A percentile compares a stretch with the other conserved stretches of the same genome.
Evolutionary conservation across 331 rosid species (phyloP).

Genomic region (Malus hybrid): DNA sequence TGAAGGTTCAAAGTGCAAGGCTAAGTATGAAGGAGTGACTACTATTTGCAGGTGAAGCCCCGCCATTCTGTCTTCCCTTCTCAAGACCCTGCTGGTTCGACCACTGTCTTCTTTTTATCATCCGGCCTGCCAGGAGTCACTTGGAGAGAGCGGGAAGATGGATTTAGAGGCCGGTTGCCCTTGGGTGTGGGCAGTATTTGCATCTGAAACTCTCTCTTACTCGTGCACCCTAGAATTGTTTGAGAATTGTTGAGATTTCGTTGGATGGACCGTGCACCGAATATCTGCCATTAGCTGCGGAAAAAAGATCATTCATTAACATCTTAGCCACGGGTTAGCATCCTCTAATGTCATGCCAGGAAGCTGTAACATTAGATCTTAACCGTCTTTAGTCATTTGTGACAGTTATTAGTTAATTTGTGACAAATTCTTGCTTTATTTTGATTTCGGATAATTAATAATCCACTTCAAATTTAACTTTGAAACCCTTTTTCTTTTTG

Average conservation of each 20-base stretch:
- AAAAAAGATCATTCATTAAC: neutral
- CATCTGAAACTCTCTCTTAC: neutral
- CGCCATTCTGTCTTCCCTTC: neutral
- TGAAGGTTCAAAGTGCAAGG: conserved; percentile 92
- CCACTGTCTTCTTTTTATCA: neutral
- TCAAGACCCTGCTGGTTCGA: neutral
- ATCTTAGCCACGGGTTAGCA: neutral
- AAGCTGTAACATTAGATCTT: neutral
- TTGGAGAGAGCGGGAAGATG: neutral
- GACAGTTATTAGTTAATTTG: neutral
- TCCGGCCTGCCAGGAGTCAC: neutral
- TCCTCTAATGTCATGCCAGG: neutral
- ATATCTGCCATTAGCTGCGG: neutral
- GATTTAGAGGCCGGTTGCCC: neutral
- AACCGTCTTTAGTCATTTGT: neutral
- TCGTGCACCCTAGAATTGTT: neutral
- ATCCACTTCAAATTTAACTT: neutral
- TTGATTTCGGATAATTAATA: neutral
- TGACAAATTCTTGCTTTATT: neutral
- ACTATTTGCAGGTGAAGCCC: conserved; percentile 3
- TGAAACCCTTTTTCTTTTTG: neutral
- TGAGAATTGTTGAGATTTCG: neutral
- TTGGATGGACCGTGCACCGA: neutral
- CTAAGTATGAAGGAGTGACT: conserved; percentile 76
- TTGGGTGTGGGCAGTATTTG: neutral